These are phyloP conservation scores for Ceratocystis albifundus DNA, from an alignment of 2,329 filamentous ascomycete species.

Conservation along the genomic window DNA sequence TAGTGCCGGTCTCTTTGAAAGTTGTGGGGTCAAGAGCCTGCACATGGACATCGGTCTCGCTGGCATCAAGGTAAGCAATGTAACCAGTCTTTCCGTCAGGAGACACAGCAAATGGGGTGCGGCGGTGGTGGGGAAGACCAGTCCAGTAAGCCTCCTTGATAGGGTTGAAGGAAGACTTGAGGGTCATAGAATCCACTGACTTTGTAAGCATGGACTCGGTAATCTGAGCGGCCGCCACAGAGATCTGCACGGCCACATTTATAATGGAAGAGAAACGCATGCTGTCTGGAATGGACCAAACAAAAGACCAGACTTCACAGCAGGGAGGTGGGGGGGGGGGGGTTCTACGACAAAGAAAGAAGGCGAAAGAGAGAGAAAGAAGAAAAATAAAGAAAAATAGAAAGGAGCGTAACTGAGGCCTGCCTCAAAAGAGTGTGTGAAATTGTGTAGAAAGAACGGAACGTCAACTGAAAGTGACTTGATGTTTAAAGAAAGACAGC, in stretches of 20 bases:
- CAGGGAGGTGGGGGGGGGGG: no score
- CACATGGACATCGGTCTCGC: conserved; percentile 44
- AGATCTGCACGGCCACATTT: conserved; percentile 9
- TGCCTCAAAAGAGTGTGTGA: conserved; percentile 14
- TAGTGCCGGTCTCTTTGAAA: conserved; percentile 42
- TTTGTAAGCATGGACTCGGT: conserved; percentile 26
- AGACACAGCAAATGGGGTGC: conserved; percentile 51
- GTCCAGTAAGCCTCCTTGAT: conserved; percentile 52
- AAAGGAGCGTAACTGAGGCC: conserved; percentile 15
- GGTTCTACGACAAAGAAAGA: no score
- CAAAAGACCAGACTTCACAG: not conserved
- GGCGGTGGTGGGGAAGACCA: conserved; percentile 47
- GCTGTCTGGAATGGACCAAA: not conserved
- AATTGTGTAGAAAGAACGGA: conserved; percentile 12
- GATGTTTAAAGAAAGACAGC: conserved; percentile 10
- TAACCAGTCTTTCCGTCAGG: conserved; percentile 48
- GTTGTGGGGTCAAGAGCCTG: conserved; percentile 45
- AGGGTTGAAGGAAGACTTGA: conserved; percentile 44
- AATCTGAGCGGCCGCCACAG: conserved; percentile 11
- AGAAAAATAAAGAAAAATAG: conserved; percentile 2
- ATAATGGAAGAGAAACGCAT: not conserved
- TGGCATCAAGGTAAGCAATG: conserved; percentile 48
- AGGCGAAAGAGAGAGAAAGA: no score
- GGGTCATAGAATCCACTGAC: conserved; percentile 35
- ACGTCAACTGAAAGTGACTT: conserved; percentile 15